Evolutionary conservation across 805 yeast genomes (phyloP), one percentile per base, ranked within the genome.

Genomic region (Kodamaea neixiangensis): DNA sequence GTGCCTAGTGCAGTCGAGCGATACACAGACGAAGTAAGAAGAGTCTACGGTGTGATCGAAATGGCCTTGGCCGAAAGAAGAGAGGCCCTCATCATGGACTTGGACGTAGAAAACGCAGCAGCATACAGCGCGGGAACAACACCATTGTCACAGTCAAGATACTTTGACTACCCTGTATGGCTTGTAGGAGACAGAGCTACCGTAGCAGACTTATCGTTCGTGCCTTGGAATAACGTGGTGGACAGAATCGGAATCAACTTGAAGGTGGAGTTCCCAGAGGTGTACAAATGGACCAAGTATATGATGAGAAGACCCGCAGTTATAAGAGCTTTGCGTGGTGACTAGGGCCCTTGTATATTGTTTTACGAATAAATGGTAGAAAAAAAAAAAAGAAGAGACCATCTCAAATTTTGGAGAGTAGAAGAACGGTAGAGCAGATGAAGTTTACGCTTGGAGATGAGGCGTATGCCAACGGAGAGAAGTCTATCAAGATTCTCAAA

Each of bases 221-320:
- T 92, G 22, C 96, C 98, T 13, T 92, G 98, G 98, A 92, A 92
- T 68, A 92, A 91, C 62, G 97, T 92, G 14, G 96, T 92, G 48
- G 96, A 89, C 66, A 78, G 96, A 61, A 87, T 92, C 49, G 97
- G 97, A 6, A 89, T 92, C 55, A 89, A 88, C 61, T 80, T 92
- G 61, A 86, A 87, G 66, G 79, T 81, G 25, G 97, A 92, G 66
- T 91, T 87, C 64, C 97, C 97, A 1, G 97, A 92, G 71, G 97
- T 91, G 44, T 91, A 89, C 74, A 89, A 89, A 67, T 92, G 97
- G 97, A 92, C 97, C 9, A 86, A 87, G 65, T 85, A 85, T 61
- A 89, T 92, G 96, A 88, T 92, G 96, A 82, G 93, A 69, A 82
- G 97, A 64, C 96, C 96, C 3, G 92, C 94, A 1, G 97, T 92